Conservation (phyloP, 768 basidiomycete species). For the Termitomyces sp. region DNA sequence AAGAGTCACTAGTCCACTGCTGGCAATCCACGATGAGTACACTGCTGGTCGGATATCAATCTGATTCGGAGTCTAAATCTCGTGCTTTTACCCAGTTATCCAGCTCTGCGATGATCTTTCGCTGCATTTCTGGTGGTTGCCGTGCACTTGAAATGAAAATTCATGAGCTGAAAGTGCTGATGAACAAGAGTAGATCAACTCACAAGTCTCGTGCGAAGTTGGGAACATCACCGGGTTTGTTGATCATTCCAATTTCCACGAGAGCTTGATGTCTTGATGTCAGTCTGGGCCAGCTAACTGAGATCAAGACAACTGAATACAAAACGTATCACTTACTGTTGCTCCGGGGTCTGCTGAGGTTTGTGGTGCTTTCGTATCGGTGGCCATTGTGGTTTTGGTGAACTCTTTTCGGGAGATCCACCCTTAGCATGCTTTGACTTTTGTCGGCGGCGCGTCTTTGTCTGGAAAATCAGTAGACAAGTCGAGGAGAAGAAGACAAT, state of each 20-base stretch:
- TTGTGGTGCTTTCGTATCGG: slow-evolving; percentile 60
- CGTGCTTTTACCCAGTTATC: slow-evolving; percentile 30
- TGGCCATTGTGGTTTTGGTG: slow-evolving; percentile 56
- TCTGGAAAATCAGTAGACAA: not conserved
- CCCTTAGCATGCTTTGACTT: slow-evolving; percentile 19
- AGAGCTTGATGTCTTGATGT: slow-evolving; percentile 55
- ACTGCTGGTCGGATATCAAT: not conserved
- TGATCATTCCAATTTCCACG: slow-evolving; percentile 59
- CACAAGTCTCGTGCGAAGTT: slow-evolving; percentile 67
- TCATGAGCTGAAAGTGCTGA: slow-evolving; percentile 4
- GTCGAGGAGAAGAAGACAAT: not conserved
- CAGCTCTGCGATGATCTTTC: slow-evolving; percentile 37
- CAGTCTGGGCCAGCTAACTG: slow-evolving; percentile 34
- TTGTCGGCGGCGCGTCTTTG: slow-evolving; percentile 29
- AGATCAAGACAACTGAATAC: slow-evolving; percentile 5
- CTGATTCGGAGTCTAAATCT: slow-evolving; percentile 14
- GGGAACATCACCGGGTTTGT: slow-evolving; percentile 45
- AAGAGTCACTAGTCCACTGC: not conserved
- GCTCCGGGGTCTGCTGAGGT: slow-evolving; percentile 39
- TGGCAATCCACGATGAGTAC: not conserved
- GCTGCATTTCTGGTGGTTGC: slow-evolving; percentile 39
- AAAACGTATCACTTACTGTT: slow-evolving; percentile 39
- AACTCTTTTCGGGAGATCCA: slow-evolving; percentile 17
- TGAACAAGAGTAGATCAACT: slow-evolving; percentile 23
- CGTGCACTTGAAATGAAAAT: slow-evolving; percentile 27